Evolutionary conservation across 306 rosid species (phyloP), one percentile per base, ranked within the genome.

Genomic region (Begonia fuchsioides): DNA sequence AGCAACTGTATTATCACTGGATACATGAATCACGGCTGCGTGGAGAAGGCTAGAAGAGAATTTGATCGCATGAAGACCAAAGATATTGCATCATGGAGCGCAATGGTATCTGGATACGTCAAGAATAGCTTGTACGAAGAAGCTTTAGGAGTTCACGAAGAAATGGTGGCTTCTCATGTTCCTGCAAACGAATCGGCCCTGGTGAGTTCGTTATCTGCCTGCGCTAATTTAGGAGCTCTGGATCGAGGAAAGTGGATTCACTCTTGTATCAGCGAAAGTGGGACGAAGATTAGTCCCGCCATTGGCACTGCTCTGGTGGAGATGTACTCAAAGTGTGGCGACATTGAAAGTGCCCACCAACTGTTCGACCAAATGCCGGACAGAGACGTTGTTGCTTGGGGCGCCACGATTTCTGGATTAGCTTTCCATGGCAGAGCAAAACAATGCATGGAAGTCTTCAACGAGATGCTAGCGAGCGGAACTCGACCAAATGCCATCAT

Each of bases 241-340:
- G 73, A 64, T 17, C 70, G 55, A 45, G 80, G 77, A 32, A 67
- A 54, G 39, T 63, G 67, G 75, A 58, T 73, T 32, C 77, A 69
- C 26, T 32, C 59, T 9, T 63, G 49, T 43, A 17, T 64, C 35
- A 50, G 57, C 48, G 51, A 50, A 62, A 54, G 35, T 26, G 49
- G 65, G 47, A 43, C 43, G 15, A 47, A 41, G 68, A 51, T 60
- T 6, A 58, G 53, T 43, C 38, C 43, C 16, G 54, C 43, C 38
- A 47, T 70, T 2, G 60, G 74, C 16, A 68, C 74, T 50, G 76
- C 83, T 53, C 71, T 72, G 11, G 43, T 69, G 43, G 76, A 72
- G 57, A 77, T 66, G 79, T 77, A 77, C 52, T 74, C 74, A 9
- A 77, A 72, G 63, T 73, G 77, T 43, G 80, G 80, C 43, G 49